Evolutionary conservation across 306 rosid species (phyloP).

Genomic region (Dalbergia cultrata): DNA sequence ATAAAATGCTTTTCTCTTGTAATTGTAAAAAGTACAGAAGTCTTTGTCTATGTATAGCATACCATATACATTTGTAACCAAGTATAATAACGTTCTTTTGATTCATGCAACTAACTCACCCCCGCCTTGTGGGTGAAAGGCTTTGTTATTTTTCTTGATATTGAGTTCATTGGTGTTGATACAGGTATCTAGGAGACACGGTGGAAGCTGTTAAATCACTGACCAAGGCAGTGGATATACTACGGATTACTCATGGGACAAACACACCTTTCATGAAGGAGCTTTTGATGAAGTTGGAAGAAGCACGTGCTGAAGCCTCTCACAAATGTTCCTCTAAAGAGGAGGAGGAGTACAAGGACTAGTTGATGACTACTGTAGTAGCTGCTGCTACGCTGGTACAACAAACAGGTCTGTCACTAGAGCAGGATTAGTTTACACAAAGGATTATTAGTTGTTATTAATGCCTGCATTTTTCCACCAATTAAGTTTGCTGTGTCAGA

Average conservation of each 20-base stretch:
- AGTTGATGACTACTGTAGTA: slow-evolving; percentile 4
- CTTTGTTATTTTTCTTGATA: not conserved
- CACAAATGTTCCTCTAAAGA: slow-evolving; percentile 58
- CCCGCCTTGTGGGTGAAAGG: not conserved
- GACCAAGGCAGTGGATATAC: slow-evolving; percentile 73
- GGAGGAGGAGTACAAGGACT: slow-evolving; percentile 38
- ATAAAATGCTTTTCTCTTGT: not conserved
- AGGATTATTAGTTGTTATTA: slow-evolving; percentile 23
- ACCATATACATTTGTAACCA: not conserved
- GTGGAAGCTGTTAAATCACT: slow-evolving; percentile 71
- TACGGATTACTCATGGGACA: slow-evolving; percentile 87
- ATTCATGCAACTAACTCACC: not conserved
- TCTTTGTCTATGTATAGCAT: slow-evolving; percentile 8
- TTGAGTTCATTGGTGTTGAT: slow-evolving; percentile 23
- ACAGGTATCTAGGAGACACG: slow-evolving; percentile 78
- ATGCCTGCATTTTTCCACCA: slow-evolving; percentile 1
- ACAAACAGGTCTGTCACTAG: slow-evolving; percentile 10
- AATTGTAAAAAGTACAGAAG: not conserved
- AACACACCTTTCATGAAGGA: slow-evolving; percentile 76
- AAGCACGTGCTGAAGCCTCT: slow-evolving; percentile 90
- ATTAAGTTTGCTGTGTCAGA: not conserved
- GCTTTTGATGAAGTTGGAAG: slow-evolving; percentile 76
- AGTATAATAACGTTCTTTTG: not conserved
- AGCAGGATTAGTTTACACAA: slow-evolving; percentile 1
- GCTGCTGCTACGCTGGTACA: not conserved